These are phyloP conservation scores for Fraxinus paxiana DNA, from an alignment of 305 asterid genomes.

Conservation along the genomic window DNA sequence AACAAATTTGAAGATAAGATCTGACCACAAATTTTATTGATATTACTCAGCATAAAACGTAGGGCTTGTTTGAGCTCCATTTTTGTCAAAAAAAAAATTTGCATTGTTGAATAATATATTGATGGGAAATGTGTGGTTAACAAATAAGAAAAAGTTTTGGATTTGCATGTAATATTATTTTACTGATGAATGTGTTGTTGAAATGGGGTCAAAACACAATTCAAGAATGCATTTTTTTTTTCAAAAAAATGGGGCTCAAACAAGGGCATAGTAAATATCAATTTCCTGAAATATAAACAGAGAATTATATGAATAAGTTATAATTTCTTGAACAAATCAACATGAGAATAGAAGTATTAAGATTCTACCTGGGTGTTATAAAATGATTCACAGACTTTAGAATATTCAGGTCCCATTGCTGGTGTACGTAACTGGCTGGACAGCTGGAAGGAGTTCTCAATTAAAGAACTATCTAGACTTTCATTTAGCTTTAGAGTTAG, in stretches of 20 bases:
- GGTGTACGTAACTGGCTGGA: constrained; percentile 67
- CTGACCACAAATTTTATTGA: background rate
- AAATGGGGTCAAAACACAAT: no score
- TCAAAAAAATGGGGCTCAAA: no score
- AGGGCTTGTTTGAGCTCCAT: no score
- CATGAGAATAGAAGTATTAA: constrained; percentile 5
- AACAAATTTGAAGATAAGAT: background rate
- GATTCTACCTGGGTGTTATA: constrained; percentile 67
- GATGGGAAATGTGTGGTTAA: no score
- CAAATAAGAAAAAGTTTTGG: no score
- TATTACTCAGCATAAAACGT: background rate
- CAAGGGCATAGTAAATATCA: background rate
- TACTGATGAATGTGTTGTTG: no score
- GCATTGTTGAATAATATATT: no score
- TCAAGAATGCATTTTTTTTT: no score
- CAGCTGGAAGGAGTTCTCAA: constrained; percentile 53
- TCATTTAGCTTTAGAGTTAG: constrained; percentile 55
- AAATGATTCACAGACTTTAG: constrained; percentile 54
- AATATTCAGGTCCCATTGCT: constrained; percentile 54
- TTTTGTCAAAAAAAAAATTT: no score
- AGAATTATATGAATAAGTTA: background rate
- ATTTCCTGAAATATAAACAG: background rate
- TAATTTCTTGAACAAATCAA: background rate
- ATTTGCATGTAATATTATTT: no score
- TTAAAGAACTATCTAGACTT: constrained; percentile 59